These are phyloP conservation scores for Fusarium palustre DNA, from an alignment of 2,329 filamentous ascomycete species.

Conservation along the genomic window DNA sequence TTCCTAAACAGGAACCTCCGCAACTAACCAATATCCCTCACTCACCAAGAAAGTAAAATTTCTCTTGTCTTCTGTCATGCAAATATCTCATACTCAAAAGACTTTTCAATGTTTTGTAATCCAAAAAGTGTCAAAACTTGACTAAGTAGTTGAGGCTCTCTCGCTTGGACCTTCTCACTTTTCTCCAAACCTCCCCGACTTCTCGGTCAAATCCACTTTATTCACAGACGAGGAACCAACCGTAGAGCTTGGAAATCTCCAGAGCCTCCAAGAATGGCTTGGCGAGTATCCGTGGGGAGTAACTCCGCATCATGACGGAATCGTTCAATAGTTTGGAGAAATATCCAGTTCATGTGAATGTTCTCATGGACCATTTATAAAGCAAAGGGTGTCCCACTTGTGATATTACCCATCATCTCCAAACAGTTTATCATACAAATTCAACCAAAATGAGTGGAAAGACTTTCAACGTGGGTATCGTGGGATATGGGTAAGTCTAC, in stretches of 20 bases:
- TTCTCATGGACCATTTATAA: conserved; percentile 13
- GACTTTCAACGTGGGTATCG: conserved; percentile 62
- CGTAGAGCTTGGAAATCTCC: conserved; percentile 30
- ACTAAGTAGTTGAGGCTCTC: conserved; percentile 23
- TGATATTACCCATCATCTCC: neutral
- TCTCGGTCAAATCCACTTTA: conserved; percentile 45
- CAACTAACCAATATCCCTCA: neutral
- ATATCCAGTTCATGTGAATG: conserved; percentile 6
- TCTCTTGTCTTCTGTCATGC: neutral
- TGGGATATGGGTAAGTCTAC: conserved; percentile 62
- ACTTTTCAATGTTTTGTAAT: neutral
- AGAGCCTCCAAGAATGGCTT: conserved; percentile 19
- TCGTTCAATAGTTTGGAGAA: conserved; percentile 26
- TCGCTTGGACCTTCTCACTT: conserved; percentile 40
- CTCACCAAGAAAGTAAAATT: neutral
- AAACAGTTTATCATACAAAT: neutral
- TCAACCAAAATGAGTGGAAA: conserved; percentile 51
- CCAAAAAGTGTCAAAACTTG: neutral
- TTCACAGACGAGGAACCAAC: conserved; percentile 13
- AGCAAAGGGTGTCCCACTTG: neutral
- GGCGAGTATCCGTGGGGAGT: conserved; percentile 40
- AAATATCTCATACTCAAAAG: neutral
- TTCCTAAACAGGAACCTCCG: conserved; percentile 22
- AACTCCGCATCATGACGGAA: conserved; percentile 44
- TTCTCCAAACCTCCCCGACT: conserved; percentile 18